Percentiles rank a stretch among this genome's conserved stretches.
Evolutionary conservation across 1,139 yeast species (phyloP).

Genomic region (Geotrichum histeridarum): DNA sequence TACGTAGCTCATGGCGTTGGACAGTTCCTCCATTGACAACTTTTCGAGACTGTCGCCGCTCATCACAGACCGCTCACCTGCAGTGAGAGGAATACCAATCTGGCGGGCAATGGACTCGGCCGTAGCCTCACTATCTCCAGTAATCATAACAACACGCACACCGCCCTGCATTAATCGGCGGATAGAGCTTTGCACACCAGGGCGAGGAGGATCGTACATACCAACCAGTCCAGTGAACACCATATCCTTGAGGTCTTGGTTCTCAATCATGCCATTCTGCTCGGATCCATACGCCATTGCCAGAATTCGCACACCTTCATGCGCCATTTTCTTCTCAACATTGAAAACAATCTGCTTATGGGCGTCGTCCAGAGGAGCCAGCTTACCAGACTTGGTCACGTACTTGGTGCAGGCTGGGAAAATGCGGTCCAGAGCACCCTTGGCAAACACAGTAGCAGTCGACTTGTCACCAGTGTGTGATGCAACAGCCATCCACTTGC

Average conservation of each 20-base stretch:
- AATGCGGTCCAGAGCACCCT: constrained; percentile 87
- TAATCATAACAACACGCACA: constrained; percentile 93
- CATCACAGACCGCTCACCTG: constrained; percentile 56
- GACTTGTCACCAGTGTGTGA: constrained; percentile 55
- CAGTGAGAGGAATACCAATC: constrained; percentile 70
- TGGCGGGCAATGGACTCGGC: constrained; percentile 85
- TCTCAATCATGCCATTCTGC: constrained; percentile 36
- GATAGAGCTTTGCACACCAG: constrained; percentile 69
- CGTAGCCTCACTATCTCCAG: constrained; percentile 94
- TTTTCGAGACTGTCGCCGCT: constrained; percentile 77
- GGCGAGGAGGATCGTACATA: constrained; percentile 95
- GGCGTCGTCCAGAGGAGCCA: constrained; percentile 48
- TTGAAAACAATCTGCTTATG: constrained; percentile 45
- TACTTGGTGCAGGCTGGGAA: constrained; percentile 57
- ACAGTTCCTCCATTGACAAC: constrained; percentile 62
- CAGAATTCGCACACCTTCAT: constrained; percentile 80
- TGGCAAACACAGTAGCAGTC: constrained; percentile 59
- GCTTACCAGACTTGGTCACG: constrained; percentile 50
- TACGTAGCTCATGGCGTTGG: constrained; percentile 71
- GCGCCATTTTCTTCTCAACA: constrained; percentile 62
- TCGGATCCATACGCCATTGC: constrained; percentile 62
- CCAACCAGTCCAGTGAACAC: constrained; percentile 82
- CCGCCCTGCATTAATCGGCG: constrained; percentile 79
- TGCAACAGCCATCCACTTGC: constrained; percentile 87
- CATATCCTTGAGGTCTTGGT: constrained; percentile 46